Evolutionary conservation across 75 land plant genomes (phyloP).

Genomic region (Sequoiadendron giganteum): DNA sequence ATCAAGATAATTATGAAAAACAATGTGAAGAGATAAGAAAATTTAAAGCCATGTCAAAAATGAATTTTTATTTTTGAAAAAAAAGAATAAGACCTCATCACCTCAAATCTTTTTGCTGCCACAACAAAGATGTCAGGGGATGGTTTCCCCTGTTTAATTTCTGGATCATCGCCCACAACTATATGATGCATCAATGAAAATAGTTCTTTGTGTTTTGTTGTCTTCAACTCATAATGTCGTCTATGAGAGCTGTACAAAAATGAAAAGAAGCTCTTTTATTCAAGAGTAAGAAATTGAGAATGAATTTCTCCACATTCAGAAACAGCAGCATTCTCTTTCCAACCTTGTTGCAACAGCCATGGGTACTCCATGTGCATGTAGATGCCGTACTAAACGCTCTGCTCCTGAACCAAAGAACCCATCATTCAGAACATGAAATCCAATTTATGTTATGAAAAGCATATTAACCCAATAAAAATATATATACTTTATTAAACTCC

Average conservation of each 20-base stretch:
- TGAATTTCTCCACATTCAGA: neutral
- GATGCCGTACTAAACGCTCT: constrained; percentile 53
- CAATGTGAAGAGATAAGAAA: neutral
- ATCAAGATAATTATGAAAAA: neutral
- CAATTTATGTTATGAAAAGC: constrained; percentile 6
- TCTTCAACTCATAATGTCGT: constrained; percentile 85
- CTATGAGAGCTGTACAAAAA: constrained; percentile 55
- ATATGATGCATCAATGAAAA: constrained; percentile 85
- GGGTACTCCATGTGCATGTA: constrained; percentile 68
- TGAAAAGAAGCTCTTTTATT: neutral
- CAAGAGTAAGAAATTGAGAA: neutral
- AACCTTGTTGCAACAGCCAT: constrained; percentile 83
- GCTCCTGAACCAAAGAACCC: constrained; percentile 42
- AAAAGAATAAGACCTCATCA: constrained; percentile 9
- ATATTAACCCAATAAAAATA: neutral
- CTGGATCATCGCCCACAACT: constrained; percentile 93
- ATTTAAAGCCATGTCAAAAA: neutral
- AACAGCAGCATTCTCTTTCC: neutral
- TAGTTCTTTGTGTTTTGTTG: constrained; percentile 71
- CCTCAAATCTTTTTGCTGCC: constrained; percentile 86
- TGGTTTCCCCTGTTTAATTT: constrained; percentile 85
- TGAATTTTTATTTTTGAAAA: constrained; percentile 9
- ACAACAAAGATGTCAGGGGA: constrained; percentile 88
- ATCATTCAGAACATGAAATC: neutral
- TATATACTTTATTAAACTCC: neutral